Percentiles rank a stretch among this genome's conserved stretches.
Evolutionary conservation across 345 rosid genomes (phyloP).

Genomic region (Toxicodendron radicans): DNA sequence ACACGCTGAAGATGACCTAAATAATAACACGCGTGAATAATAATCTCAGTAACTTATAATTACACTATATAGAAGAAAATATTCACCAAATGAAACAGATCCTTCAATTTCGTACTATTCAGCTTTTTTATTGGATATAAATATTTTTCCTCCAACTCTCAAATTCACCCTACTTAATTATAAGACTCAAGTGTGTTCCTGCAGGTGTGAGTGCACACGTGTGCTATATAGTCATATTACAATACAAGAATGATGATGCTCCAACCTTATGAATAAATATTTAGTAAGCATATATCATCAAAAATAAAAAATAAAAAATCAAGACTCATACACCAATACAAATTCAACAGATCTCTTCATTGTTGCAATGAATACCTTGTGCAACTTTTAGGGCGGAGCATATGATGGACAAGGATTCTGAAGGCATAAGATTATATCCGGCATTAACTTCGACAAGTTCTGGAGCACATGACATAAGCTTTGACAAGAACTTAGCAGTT

Average conservation of each 20-base stretch:
- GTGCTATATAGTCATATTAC: background rate
- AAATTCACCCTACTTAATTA: background rate
- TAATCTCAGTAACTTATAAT: background rate
- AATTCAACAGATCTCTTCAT: background rate
- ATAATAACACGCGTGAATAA: conserved; percentile 7
- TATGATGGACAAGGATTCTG: conserved; percentile 59
- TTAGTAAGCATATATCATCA: background rate
- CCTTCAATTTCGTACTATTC: background rate
- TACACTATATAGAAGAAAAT: background rate
- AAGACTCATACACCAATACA: background rate
- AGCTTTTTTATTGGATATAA: background rate
- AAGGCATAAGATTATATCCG: conserved; percentile 79
- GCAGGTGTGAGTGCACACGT: background rate
- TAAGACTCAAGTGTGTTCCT: background rate
- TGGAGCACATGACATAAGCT: conserved; percentile 62
- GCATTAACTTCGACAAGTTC: conserved; percentile 55
- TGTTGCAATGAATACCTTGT: conserved; percentile 41
- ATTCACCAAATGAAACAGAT: background rate
- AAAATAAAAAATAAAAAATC: background rate
- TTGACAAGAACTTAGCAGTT: conserved; percentile 71
- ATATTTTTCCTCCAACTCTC: background rate
- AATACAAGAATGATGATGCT: background rate
- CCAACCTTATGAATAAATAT: background rate
- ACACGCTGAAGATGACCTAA: conserved; percentile 61
- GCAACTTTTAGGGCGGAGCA: conserved; percentile 53